Conservation (phyloP, 2,329 filamentous ascomycete species). For the Aureobasidium sp. region DNA sequence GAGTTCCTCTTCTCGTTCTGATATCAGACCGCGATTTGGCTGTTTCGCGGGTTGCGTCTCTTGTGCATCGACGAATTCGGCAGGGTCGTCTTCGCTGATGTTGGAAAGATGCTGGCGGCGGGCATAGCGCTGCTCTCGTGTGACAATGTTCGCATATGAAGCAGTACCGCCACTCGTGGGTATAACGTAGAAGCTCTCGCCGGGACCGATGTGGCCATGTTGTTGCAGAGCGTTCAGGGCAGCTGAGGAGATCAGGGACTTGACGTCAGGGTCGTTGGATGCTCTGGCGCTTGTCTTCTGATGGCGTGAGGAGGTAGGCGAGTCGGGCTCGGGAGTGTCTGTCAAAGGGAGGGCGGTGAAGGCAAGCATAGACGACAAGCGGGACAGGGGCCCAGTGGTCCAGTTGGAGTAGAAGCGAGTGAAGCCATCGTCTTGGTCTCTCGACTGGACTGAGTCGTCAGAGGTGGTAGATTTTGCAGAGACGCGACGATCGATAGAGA, state of each 20-base stretch:
- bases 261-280: conserved; percentile 58
- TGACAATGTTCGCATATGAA: conserved; percentile 83
- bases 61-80: conserved; percentile 83
- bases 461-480: conserved; percentile 23
- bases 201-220: conserved; percentile 43
- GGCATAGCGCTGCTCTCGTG: conserved; percentile 37
- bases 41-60: conserved; percentile 51
- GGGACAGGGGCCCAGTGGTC: conserved; percentile 82
- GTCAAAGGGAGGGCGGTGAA: conserved; percentile 82
- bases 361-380: conserved; percentile 80
- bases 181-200: conserved; percentile 85
- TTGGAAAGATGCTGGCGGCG: conserved; percentile 36
- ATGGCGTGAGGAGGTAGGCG: conserved; percentile 24
- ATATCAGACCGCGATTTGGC: conserved; percentile 35
- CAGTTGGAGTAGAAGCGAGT: conserved; percentile 77
- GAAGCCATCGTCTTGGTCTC: conserved; percentile 58
- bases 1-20: conserved; percentile 61
- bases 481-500: neutral
- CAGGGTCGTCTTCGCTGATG: conserved; percentile 51
- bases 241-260: conserved; percentile 76
- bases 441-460: conserved; percentile 3
- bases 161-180: conserved; percentile 85
- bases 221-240: conserved; percentile 67
- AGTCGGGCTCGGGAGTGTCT: conserved; percentile 21
- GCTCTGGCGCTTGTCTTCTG: conserved; percentile 25